Percentiles rank a stretch among this genome's conserved stretches.
phyloP scores from a whole-genome alignment of 495 filamentous ascomycete genomes.

The Melanomma pulvis-pyrius region DNA sequence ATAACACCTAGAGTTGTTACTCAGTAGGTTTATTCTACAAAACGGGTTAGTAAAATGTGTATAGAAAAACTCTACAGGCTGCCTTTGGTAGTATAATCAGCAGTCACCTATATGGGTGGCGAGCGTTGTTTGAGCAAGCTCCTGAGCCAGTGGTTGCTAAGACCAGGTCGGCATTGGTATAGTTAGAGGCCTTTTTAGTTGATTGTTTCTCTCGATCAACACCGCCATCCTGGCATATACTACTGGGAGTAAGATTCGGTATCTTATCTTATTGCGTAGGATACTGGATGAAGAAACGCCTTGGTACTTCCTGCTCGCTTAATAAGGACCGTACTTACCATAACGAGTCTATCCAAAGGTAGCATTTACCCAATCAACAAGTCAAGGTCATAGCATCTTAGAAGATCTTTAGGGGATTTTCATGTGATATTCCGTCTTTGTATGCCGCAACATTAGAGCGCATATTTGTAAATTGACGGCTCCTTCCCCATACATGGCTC shows the following conservation, averaged over 20 bases:
- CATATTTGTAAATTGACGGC: background rate
- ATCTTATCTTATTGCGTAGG: background rate
- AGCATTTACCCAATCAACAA: constrained; percentile 8
- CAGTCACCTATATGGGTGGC: no score
- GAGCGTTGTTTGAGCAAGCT: constrained; percentile 7
- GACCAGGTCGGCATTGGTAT: constrained; percentile 12
- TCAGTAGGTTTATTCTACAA: no score
- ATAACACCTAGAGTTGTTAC: no score
- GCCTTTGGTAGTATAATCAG: no score
- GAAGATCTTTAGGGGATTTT: constrained; percentile 14
- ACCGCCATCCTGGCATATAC: constrained; percentile 17
- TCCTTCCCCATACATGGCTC: constrained; percentile 13
- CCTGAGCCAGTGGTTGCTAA: constrained; percentile 13
- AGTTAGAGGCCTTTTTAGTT: constrained; percentile 21
- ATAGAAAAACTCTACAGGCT: no score
- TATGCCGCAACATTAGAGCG: background rate
- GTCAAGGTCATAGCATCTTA: constrained; percentile 16
- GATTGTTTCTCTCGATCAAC: constrained; percentile 22
- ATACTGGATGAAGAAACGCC: background rate
- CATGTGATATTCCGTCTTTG: constrained; percentile 2
- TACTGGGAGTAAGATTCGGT: background rate
- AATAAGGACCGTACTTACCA: constrained; percentile 3
- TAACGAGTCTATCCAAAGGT: constrained; percentile 26
- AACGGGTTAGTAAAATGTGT: no score
- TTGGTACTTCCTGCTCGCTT: background rate